Conservation (phyloP, 140 eudicot species). For the Flaveria floridana region DNA sequence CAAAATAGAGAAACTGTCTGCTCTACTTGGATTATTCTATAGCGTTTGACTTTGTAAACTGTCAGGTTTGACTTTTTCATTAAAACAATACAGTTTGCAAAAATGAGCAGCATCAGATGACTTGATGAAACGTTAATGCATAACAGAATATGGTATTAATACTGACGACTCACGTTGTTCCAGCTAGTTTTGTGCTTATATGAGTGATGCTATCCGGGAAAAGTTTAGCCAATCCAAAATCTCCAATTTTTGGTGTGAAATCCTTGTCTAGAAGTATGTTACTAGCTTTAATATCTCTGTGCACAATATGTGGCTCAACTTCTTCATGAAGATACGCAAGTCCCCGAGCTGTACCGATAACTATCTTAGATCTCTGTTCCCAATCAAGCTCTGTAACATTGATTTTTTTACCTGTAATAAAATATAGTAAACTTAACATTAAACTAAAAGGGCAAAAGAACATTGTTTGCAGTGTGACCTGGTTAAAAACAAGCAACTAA, state of each 20-base stretch:
- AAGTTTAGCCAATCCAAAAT: constrained; percentile 93
- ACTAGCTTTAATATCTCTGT: constrained; percentile 91
- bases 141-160: neutral
- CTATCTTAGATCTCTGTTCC: constrained; percentile 63
- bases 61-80: neutral
- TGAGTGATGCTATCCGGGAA: constrained; percentile 91
- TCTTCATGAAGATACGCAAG: constrained; percentile 97
- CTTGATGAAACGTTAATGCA: neutral
- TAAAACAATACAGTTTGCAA: neutral
- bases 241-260: constrained; percentile 89
- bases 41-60: constrained; percentile 8
- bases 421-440: constrained; percentile 9
- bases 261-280: constrained; percentile 74
- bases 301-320: constrained; percentile 81
- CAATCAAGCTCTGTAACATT: constrained; percentile 52
- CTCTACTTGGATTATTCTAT: neutral
- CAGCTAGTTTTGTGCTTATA: constrained; percentile 84
- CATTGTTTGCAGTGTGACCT: too few species aligned
- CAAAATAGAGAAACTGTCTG: constrained; percentile 6
- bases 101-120: neutral
- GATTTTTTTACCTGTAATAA: constrained; percentile 48
- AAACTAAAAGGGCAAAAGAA: neutral
- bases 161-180: constrained; percentile 75
- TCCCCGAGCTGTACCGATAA: constrained; percentile 78
- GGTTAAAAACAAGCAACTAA: too few species aligned